These are phyloP conservation scores for Botrytis squamosa DNA, from an alignment of 2,329 filamentous ascomycete species.

Conservation along the genomic window DNA sequence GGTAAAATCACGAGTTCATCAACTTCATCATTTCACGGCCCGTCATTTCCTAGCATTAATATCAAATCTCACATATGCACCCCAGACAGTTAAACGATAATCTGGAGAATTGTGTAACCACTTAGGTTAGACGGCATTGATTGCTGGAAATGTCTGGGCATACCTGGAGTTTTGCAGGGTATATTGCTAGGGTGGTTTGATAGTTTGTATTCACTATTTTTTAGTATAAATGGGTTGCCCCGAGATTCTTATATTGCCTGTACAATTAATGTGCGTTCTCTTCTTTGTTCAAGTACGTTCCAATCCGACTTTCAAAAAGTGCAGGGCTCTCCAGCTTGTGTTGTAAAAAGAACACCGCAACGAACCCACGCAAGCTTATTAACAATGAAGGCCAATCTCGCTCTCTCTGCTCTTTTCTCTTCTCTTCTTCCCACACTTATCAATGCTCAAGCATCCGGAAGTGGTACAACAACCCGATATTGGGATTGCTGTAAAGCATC, in stretches of 20 bases:
- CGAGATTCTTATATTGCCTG: not conserved
- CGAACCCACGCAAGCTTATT: not conserved
- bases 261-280: not conserved
- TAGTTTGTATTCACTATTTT: not conserved
- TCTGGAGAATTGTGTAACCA: not conserved
- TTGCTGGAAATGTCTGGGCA: slow-evolving; percentile 5
- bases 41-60: slow-evolving; percentile 13
- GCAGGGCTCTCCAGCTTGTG: not conserved
- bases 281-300: not conserved
- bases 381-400: not conserved
- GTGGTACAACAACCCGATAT: slow-evolving; percentile 45
- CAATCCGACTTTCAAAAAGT: not conserved
- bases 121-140: not conserved
- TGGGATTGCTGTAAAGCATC: slow-evolving; percentile 73
- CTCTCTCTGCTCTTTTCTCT: slow-evolving; percentile 18
- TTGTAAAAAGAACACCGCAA: not conserved
- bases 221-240: not conserved
- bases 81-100: not conserved
- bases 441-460: slow-evolving; percentile 29
- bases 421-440: slow-evolving; percentile 29
- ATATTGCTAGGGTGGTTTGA: not conserved
- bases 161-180: not conserved
- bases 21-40: slow-evolving; percentile 15
- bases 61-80: not conserved
- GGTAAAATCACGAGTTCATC: slow-evolving; percentile 15